These are phyloP conservation scores for Fraxinus floribunda DNA, from an alignment of 305 asterid genomes.

Conservation along the genomic window DNA sequence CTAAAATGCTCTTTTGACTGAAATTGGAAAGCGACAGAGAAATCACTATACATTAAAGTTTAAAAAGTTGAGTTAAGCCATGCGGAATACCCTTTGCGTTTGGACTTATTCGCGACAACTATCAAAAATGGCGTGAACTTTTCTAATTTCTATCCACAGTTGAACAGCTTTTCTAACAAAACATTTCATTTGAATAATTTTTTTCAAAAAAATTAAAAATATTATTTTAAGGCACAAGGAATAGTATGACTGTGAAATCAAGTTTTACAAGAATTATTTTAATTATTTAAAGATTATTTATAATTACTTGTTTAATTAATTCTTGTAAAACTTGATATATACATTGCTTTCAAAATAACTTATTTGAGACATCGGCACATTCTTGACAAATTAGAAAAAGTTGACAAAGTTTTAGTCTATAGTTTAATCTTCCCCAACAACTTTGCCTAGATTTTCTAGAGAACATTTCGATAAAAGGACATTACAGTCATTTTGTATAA, in stretches of 20 bases:
- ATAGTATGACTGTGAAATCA: background rate
- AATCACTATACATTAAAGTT: constrained; percentile 56
- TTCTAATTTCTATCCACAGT: constrained; percentile 2
- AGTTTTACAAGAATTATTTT: background rate
- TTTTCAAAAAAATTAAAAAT: no score
- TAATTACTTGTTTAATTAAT: no score
- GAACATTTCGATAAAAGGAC: background rate
- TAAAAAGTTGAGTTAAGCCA: constrained; percentile 35
- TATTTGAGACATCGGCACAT: background rate
- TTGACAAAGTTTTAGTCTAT: background rate
- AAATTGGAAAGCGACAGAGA: constrained; percentile 45
- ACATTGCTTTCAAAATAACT: background rate
- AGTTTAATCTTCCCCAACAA: background rate
- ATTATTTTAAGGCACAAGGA: background rate
- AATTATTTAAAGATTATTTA: no score
- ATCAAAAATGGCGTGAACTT: constrained; percentile 32
- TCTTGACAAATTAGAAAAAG: background rate
- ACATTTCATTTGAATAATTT: background rate
- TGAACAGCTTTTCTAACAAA: background rate
- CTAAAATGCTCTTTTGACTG: constrained; percentile 84
- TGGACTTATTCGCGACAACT: constrained; percentile 28
- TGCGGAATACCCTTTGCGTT: constrained; percentile 26
- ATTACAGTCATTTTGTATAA: background rate
- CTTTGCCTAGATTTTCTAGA: background rate
- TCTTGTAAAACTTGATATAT: no score